Percentiles rank a stretch among this genome's conserved stretches.
Conservation (phyloP, 2,329 filamentous ascomycete species). For the Colletotrichum destructivum region DNA sequence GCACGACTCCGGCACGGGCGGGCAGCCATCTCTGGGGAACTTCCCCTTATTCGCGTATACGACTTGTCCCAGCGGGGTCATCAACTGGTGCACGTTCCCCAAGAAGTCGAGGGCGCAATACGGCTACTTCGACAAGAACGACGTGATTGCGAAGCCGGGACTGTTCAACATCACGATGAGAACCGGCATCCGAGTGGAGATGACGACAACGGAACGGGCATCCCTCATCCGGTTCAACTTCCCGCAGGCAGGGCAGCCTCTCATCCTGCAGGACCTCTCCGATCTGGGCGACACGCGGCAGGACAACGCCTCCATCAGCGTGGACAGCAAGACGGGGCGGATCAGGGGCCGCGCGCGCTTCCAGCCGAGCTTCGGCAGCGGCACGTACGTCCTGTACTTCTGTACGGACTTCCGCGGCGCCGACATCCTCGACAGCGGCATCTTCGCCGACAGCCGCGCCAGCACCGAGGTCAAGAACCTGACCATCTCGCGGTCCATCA, state of each 20-base stretch:
- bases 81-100: constrained; percentile 74
- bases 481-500: constrained; percentile 64
- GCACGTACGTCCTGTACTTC: constrained; percentile 73
- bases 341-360: constrained; percentile 76
- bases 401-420: constrained; percentile 78
- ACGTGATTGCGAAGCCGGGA: constrained; percentile 72
- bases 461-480: constrained; percentile 63
- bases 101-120: constrained; percentile 59
- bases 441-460: constrained; percentile 72
- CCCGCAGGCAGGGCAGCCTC: constrained; percentile 63
- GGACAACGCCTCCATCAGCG: constrained; percentile 69
- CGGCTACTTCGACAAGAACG: constrained; percentile 64
- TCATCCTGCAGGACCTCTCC: constrained; percentile 76
- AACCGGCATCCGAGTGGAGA: constrained; percentile 73
- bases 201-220: constrained; percentile 77
- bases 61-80: constrained; percentile 71
- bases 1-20: constrained; percentile 73
- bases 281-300: constrained; percentile 75
- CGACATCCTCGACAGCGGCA: constrained; percentile 70
- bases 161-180: constrained; percentile 75
- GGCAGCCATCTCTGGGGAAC: constrained; percentile 76
- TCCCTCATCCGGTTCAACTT: constrained; percentile 79
- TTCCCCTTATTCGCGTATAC: constrained; percentile 80
- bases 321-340: constrained; percentile 70
- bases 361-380: constrained; percentile 75